Conservation (phyloP, 345 rosid genomes). For the Trapa incisa region DNA sequence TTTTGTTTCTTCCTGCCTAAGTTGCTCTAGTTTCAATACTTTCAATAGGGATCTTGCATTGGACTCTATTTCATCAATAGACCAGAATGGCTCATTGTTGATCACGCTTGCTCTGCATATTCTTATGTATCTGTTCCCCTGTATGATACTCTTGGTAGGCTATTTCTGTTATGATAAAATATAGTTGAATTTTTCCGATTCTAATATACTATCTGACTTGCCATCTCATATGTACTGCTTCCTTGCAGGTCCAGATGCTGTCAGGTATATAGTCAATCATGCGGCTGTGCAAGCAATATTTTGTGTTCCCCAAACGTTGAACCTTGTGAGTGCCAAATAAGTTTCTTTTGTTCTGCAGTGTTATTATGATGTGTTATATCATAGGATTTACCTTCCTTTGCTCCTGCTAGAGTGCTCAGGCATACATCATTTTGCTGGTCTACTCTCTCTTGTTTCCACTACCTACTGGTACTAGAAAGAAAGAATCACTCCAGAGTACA, state of each 20-base stretch:
- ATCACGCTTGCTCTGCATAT: slow-evolving; percentile 92
- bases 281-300: slow-evolving; percentile 72
- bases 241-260: slow-evolving; percentile 90
- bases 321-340: slow-evolving; percentile 36
- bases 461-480: too few species aligned
- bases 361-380: background rate
- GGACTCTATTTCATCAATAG: slow-evolving; percentile 91
- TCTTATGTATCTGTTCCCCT: slow-evolving; percentile 85
- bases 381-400: background rate
- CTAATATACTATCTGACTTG: background rate
- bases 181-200: slow-evolving; percentile 6
- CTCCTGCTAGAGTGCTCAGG: background rate
- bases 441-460: too few species aligned
- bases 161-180: slow-evolving; percentile 7
- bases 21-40: background rate
- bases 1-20: background rate
- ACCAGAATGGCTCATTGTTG: slow-evolving; percentile 89
- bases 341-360: background rate
- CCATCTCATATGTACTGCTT: background rate
- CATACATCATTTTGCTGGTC: background rate
- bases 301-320: slow-evolving; percentile 76
- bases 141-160: slow-evolving; percentile 88
- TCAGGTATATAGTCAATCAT: slow-evolving; percentile 73
- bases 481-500: background rate
- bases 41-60: slow-evolving; percentile 57